Evolutionary conservation across 1,284 basidiomycete species (phyloP).

Genomic region (Ceratobasidium sp.): DNA sequence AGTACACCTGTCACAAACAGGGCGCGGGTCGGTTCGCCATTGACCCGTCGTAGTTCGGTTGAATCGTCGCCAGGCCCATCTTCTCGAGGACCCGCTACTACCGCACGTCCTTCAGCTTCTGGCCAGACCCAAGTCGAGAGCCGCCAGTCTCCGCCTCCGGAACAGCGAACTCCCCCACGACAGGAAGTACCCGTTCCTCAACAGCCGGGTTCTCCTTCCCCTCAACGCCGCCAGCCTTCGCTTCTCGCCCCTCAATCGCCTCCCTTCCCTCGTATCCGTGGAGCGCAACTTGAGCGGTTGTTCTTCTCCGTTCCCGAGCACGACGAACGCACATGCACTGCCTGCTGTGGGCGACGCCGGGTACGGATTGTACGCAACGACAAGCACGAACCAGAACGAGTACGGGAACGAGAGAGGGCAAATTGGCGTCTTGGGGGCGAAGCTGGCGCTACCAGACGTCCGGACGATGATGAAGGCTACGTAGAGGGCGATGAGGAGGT

Average conservation of each 20-base stretch:
- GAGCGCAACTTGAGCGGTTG: conserved; percentile 75
- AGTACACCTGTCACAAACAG: conserved; percentile 25
- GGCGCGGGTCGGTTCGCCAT: conserved; percentile 1
- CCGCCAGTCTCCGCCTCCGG: conserved; percentile 5
- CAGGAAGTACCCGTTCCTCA: conserved; percentile 40
- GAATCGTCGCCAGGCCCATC: conserved; percentile 1
- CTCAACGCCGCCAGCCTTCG: conserved; percentile 56
- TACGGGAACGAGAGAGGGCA: too few species aligned
- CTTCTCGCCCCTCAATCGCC: conserved; percentile 57
- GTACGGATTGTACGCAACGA: conserved; percentile 19
- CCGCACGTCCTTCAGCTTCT: conserved; percentile 7
- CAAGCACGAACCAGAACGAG: too few species aligned
- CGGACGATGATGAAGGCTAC: conserved; percentile 51
- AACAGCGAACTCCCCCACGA: conserved; percentile 7
- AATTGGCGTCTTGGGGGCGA: conserved; percentile 34
- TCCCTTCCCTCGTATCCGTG: conserved; percentile 84
- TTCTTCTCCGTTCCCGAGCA: conserved; percentile 84
- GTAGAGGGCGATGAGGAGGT: conserved; percentile 66
- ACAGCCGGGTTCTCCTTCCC: conserved; percentile 49
- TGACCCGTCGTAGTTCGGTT: conserved; percentile 31
- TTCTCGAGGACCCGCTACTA: background rate
- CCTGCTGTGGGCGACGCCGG: conserved; percentile 62
- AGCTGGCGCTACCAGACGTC: background rate
- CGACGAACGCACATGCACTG: conserved; percentile 71
- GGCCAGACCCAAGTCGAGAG: conserved; percentile 3